Conservation (phyloP, 2,329 filamentous ascomycete genomes). For the Exophiala xenobiotica region DNA sequence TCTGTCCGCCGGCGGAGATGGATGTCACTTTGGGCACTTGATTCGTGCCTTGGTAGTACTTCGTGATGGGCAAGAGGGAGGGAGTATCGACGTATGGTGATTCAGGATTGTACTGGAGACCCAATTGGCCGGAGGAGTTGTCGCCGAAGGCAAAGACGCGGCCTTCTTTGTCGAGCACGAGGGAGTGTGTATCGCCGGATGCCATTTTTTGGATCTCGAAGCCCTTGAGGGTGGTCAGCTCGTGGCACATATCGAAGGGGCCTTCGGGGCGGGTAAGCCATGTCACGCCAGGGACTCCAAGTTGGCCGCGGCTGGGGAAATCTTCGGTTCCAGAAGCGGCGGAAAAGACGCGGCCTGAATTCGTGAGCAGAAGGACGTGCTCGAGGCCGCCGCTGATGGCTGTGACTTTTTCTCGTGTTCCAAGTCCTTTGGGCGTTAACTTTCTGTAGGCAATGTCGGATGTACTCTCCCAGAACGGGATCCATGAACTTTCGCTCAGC, state of each 20-base stretch:
- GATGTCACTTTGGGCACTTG: conserved; percentile 67
- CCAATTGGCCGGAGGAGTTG: conserved; percentile 86
- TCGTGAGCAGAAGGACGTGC: conserved; percentile 82
- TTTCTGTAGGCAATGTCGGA: conserved; percentile 68
- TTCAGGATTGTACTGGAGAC: conserved; percentile 68
- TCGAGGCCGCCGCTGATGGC: conserved; percentile 77
- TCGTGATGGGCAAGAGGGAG: conserved; percentile 66
- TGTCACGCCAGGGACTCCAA: conserved; percentile 78
- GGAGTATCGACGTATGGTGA: conserved; percentile 67
- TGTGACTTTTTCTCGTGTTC: conserved; percentile 69
- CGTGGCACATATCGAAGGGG: conserved; percentile 77
- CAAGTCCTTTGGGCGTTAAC: conserved; percentile 64
- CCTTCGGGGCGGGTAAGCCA: conserved; percentile 77
- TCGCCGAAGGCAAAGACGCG: conserved; percentile 86
- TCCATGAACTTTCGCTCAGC: conserved; percentile 65
- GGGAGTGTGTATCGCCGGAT: conserved; percentile 80
- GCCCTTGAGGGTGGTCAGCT: conserved; percentile 69
- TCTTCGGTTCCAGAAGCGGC: conserved; percentile 75
- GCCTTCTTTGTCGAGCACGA: conserved; percentile 73
- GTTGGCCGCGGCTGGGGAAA: conserved; percentile 80
- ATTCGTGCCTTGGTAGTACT: conserved; percentile 68
- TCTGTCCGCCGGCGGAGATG: conserved; percentile 81
- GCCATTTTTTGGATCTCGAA: conserved; percentile 74
- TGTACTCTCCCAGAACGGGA: conserved; percentile 67
- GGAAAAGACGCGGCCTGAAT: conserved; percentile 80